Conservation (phyloP, 2,329 filamentous ascomycete genomes). For the Fusarium neocosmosporiellum region DNA sequence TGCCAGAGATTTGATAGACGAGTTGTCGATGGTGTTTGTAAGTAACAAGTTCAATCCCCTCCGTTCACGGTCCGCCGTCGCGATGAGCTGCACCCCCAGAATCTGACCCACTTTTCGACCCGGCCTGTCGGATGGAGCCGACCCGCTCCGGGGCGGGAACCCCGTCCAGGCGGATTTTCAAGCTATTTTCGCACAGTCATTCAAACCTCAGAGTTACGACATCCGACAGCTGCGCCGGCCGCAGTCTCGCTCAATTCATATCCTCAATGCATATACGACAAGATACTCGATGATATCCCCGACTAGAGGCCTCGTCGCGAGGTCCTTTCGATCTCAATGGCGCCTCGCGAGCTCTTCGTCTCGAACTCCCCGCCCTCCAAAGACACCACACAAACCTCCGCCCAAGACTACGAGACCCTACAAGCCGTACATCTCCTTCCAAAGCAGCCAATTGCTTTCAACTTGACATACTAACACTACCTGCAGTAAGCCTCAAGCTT, state of each 20-base stretch:
- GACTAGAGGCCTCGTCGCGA: conserved; percentile 40
- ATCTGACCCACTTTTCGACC: conserved; percentile 23
- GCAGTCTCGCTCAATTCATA: background rate
- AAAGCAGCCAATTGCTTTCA: background rate
- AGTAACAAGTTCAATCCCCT: conserved; percentile 19
- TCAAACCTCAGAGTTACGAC: background rate
- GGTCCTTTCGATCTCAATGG: conserved; percentile 35
- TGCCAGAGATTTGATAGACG: background rate
- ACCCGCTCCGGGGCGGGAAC: conserved; percentile 35
- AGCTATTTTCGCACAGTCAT: conserved; percentile 3
- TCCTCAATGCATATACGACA: conserved; percentile 24
- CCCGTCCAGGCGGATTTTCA: conserved; percentile 11
- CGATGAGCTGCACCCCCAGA: conserved; percentile 14
- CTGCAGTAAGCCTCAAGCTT: conserved; percentile 28
- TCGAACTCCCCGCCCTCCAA: conserved; percentile 38
- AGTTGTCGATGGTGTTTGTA: conserved; percentile 24
- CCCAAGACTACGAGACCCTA: conserved; percentile 43
- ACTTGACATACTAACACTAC: conserved; percentile 13
- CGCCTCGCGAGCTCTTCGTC: conserved; percentile 46
- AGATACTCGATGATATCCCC: conserved; percentile 45
- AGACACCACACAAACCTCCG: conserved; percentile 29
- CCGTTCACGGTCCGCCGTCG: conserved; percentile 21
- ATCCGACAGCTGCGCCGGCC: background rate
- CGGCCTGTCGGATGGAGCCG: conserved; percentile 23
- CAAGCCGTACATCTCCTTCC: conserved; percentile 44